These are phyloP conservation scores for Colletotrichum trifolii DNA, from an alignment of 2,329 filamentous ascomycete genomes.

Conservation along the genomic window DNA sequence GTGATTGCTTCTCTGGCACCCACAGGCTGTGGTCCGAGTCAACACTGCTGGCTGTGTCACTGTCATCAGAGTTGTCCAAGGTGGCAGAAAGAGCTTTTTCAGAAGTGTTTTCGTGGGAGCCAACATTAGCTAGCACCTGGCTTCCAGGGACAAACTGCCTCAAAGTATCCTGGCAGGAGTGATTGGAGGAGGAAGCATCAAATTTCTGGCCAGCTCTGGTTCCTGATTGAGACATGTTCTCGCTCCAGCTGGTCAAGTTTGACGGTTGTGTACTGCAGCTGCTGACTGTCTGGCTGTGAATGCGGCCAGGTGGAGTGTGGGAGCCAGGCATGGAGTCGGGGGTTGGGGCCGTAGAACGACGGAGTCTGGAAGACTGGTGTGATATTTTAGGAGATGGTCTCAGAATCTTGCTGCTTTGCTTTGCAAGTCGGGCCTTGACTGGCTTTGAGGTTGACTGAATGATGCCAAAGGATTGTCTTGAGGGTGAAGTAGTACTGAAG, in stretches of 20 bases:
- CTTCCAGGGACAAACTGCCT: too few relatives aligned
- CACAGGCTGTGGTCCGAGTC: background rate
- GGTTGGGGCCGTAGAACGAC: constrained; percentile 1
- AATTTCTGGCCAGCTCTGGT: too few relatives aligned
- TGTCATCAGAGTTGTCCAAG: background rate
- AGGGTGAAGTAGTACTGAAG: too few relatives aligned
- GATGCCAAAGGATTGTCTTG: too few relatives aligned
- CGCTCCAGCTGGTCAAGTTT: background rate
- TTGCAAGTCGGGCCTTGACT: too few relatives aligned
- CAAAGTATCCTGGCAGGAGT: too few relatives aligned
- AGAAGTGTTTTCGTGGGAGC: background rate
- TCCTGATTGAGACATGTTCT: background rate
- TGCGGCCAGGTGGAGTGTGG: background rate
- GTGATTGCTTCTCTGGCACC: background rate
- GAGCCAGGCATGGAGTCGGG: background rate
- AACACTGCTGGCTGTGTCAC: background rate
- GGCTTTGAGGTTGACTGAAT: too few relatives aligned
- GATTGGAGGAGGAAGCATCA: too few relatives aligned
- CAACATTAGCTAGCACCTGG: too few relatives aligned
- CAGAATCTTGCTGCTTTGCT: too few relatives aligned
- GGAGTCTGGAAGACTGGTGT: background rate
- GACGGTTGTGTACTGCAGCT: background rate
- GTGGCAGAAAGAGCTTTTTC: background rate
- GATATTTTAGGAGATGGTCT: too few relatives aligned
- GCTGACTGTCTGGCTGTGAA: background rate